Evolutionary conservation across 768 basidiomycete species (phyloP).

Genomic region (Lactarius psammicola): DNA sequence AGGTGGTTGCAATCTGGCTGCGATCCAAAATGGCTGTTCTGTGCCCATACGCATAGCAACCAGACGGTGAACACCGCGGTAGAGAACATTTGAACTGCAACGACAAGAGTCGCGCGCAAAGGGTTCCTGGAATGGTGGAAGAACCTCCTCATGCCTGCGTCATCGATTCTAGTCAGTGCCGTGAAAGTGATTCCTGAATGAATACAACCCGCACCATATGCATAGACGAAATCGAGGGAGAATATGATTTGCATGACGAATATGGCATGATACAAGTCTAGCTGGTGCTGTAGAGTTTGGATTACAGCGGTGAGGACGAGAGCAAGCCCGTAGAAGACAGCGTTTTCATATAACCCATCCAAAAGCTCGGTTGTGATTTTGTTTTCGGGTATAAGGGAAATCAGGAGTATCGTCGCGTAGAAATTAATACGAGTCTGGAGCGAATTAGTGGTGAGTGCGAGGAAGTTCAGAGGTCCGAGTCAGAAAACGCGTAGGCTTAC

Average conservation of each 20-base stretch:
- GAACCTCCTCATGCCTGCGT: conserved; percentile 6
- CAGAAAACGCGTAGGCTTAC: conserved; percentile 1
- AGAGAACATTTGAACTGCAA: not conserved
- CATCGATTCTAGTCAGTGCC: not conserved
- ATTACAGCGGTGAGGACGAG: conserved; percentile 16
- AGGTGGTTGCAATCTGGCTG: conserved; percentile 14
- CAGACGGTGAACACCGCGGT: conserved; percentile 8
- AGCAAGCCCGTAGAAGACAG: conserved; percentile 10
- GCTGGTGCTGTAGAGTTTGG: conserved; percentile 4
- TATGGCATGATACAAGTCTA: conserved; percentile 22
- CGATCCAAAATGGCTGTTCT: conserved; percentile 10
- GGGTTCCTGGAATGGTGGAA: not conserved
- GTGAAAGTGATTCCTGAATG: not conserved
- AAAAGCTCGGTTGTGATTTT: conserved; percentile 3
- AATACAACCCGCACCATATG: conserved; percentile 2
- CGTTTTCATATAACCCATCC: conserved; percentile 12
- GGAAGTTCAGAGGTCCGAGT: not conserved
- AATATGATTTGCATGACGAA: conserved; percentile 18
- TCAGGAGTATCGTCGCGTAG: conserved; percentile 14
- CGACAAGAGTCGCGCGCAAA: conserved; percentile 9
- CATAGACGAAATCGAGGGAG: conserved; percentile 10
- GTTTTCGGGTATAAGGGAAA: not conserved
- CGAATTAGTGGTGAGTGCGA: not conserved
- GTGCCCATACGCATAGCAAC: conserved; percentile 14
- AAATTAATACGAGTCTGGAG: conserved; percentile 18